phyloP scores from a whole-genome alignment of 805 yeast species.

The Candida caryicola region DNA sequence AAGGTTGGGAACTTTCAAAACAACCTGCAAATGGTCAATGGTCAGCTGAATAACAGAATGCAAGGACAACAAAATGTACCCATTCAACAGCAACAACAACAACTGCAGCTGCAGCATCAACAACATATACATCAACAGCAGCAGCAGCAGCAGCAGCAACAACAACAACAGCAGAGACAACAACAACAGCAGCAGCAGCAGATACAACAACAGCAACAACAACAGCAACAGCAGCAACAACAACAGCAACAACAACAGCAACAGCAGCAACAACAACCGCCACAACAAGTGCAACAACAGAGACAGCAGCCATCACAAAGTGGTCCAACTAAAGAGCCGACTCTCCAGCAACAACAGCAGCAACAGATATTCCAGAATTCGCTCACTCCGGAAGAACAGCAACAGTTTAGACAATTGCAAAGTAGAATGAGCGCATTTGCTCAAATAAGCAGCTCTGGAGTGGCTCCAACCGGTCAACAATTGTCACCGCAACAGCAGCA shows the following conservation, averaged over 20 bases:
- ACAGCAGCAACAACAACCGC: conserved; percentile 3
- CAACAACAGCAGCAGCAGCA: conserved; percentile 5
- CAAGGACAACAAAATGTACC: conserved; percentile 1
- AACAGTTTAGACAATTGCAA: conserved; percentile 39
- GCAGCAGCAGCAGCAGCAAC: conserved; percentile 8
- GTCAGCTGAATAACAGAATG: neutral
- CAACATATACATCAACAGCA: conserved; percentile 17
- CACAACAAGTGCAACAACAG: conserved; percentile 3
- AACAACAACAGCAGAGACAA: conserved; percentile 1
- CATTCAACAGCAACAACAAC: conserved; percentile 19
- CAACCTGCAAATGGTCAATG: conserved; percentile 1
- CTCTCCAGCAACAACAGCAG: conserved; percentile 37
- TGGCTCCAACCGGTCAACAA: conserved; percentile 41
- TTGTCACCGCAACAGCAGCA: conserved; percentile 44
- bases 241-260: conserved; percentile 2
- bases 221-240: neutral
- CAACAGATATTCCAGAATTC: conserved; percentile 45
- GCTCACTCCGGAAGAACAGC: conserved; percentile 42
- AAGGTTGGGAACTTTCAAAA: neutral
- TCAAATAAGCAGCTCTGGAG: conserved; percentile 41
- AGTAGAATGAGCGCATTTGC: conserved; percentile 38
- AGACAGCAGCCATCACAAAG: neutral
- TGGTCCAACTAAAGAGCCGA: conserved; percentile 1
- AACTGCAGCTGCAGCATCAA: conserved; percentile 19
- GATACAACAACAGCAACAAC: conserved; percentile 2